A percentile compares a stretch with the other conserved stretches of the same genome.
Evolutionary conservation across 2,329 filamentous ascomycete species (phyloP).

Genomic region (Fusarium sp.): DNA sequence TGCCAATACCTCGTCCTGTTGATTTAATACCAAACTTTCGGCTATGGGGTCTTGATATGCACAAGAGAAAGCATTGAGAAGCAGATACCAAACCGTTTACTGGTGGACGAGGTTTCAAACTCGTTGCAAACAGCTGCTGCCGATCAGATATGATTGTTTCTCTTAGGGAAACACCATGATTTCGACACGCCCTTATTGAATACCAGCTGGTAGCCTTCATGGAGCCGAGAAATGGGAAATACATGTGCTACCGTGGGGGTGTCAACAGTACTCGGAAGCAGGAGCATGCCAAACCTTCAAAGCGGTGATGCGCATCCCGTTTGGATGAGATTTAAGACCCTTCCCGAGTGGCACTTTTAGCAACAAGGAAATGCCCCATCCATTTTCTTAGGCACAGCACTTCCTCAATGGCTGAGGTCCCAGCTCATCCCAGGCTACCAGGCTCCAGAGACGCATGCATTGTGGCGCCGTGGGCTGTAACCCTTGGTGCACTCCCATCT

Average conservation of each 20-base stretch:
- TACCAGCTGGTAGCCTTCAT: background rate
- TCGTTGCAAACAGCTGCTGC: slow-evolving; percentile 43
- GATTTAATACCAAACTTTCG: slow-evolving; percentile 21
- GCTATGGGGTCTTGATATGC: slow-evolving; percentile 1
- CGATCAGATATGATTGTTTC: slow-evolving; percentile 47
- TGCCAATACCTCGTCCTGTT: slow-evolving; percentile 43
- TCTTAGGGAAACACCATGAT: slow-evolving; percentile 35
- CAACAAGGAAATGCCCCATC: slow-evolving; percentile 47
- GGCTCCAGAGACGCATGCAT: slow-evolving; percentile 29
- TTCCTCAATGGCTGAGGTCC: slow-evolving; percentile 31
- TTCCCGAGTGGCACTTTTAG: slow-evolving; percentile 47
- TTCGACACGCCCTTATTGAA: slow-evolving; percentile 2
- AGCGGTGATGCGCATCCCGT: slow-evolving; percentile 48
- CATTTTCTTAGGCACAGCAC: slow-evolving; percentile 27
- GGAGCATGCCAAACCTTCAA: slow-evolving; percentile 46
- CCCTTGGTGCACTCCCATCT: slow-evolving; percentile 12
- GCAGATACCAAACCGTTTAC: slow-evolving; percentile 17
- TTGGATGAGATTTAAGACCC: slow-evolving; percentile 48
- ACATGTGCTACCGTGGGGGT: slow-evolving; percentile 35
- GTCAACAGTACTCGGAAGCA: slow-evolving; percentile 13
- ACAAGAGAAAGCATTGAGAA: slow-evolving; percentile 32
- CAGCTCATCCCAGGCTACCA: slow-evolving; percentile 30
- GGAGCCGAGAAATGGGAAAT: slow-evolving; percentile 35
- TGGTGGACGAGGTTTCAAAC: slow-evolving; percentile 25
- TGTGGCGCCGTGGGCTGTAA: slow-evolving; percentile 28